Percentiles rank a stretch among this genome's conserved stretches.
Conservation (phyloP, 2,329 filamentous ascomycete genomes). For the Ophiostoma novo-ulmi region DNA sequence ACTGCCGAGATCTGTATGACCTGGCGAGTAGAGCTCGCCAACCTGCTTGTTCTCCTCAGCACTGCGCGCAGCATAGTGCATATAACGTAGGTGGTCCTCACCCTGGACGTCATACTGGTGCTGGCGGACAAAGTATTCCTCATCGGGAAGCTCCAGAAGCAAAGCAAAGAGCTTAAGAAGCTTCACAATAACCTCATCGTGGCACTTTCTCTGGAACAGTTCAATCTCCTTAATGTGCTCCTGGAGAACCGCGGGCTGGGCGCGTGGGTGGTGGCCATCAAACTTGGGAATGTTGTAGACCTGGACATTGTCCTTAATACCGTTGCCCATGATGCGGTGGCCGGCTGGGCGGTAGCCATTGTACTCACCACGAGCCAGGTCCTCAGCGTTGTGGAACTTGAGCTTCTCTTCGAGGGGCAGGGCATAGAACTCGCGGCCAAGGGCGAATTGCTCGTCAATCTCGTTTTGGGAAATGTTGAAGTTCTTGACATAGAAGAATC, state of each 20-base stretch:
- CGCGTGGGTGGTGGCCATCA: constrained; percentile 41
- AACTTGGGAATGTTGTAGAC: constrained; percentile 59
- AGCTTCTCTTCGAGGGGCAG: constrained; percentile 52
- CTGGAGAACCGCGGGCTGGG: constrained; percentile 44
- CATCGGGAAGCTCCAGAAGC: constrained; percentile 52
- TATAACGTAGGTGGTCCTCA: constrained; percentile 56
- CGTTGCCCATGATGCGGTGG: constrained; percentile 29
- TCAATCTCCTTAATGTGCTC: constrained; percentile 51
- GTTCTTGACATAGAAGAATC: constrained; percentile 56
- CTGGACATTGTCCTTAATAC: constrained; percentile 50
- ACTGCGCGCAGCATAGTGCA: constrained; percentile 48
- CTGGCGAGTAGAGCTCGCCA: constrained; percentile 29
- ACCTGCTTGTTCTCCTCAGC: constrained; percentile 35
- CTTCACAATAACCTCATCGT: constrained; percentile 48
- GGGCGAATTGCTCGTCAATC: constrained; percentile 52
- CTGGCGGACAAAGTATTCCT: constrained; percentile 50
- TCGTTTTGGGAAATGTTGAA: constrained; percentile 52
- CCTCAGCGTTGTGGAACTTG: constrained; percentile 38
- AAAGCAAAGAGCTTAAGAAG: constrained; percentile 55
- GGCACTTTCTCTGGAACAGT: constrained; percentile 39
- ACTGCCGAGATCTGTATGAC: constrained; percentile 50
- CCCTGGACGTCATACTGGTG: constrained; percentile 51
- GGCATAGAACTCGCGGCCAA: constrained; percentile 46
- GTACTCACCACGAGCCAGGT: constrained; percentile 46
- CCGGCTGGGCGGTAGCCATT: constrained; percentile 48